These are phyloP conservation scores for Triticum turgidum DNA, from an alignment of 176 grass and related monocot species.

Conservation along the genomic window DNA sequence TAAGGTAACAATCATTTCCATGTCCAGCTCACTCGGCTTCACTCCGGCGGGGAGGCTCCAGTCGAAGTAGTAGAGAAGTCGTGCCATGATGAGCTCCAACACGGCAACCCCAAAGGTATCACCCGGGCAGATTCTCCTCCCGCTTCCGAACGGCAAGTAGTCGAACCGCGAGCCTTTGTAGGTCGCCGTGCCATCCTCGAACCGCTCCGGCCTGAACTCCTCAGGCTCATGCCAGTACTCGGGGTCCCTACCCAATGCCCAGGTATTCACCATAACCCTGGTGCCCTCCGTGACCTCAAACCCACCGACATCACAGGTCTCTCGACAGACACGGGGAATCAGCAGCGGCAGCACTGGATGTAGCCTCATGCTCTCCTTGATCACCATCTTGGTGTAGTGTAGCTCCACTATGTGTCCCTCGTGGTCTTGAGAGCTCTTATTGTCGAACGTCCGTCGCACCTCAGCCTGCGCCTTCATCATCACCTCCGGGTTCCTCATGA, in stretches of 20 bases:
- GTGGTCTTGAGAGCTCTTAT: not conserved
- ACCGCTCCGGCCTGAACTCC: constrained; percentile 24
- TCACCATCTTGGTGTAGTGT: not conserved
- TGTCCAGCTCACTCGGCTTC: not conserved
- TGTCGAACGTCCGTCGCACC: not conserved
- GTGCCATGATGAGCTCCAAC: not conserved
- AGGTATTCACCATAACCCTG: constrained; percentile 24
- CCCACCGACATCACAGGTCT: not conserved
- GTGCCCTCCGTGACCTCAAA: not conserved
- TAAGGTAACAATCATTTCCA: not conserved
- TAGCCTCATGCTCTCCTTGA: constrained; percentile 46
- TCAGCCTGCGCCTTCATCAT: constrained; percentile 18
- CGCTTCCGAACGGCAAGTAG: constrained; percentile 22
- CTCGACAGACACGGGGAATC: not conserved
- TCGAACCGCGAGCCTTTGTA: constrained; percentile 3
- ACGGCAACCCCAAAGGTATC: not conserved
- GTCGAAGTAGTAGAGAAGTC: not conserved
- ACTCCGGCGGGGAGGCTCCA: constrained; percentile 15
- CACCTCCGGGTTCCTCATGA: not conserved
- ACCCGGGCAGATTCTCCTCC: constrained; percentile 24
- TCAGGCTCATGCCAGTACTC: not conserved
- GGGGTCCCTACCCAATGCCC: constrained; percentile 15
- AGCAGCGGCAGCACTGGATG: not conserved
- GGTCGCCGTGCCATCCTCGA: not conserved
- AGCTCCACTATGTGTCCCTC: not conserved